A percentile compares a stretch with the other conserved stretches of the same genome.
Evolutionary conservation across 305 asterid species (phyloP).

Genomic region (Lippia alba): DNA sequence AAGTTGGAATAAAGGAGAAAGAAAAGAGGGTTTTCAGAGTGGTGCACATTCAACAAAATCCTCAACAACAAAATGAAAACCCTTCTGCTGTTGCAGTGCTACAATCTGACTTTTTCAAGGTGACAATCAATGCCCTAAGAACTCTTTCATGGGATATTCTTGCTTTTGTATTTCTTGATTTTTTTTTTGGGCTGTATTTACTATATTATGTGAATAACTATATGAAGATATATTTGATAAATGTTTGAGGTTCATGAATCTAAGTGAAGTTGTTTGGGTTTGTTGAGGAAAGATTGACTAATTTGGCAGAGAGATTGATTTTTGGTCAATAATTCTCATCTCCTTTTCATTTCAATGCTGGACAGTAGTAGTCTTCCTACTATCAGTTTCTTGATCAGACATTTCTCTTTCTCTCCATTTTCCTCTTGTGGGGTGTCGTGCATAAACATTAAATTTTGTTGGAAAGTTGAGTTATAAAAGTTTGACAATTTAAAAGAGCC

Average conservation of each 20-base stretch:
- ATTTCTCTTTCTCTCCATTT: too few species aligned
- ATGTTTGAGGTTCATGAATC: slow-evolving; percentile 31
- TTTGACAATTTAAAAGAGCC: neutral
- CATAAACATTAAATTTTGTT: neutral
- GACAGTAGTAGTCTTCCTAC: neutral
- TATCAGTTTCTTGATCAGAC: neutral
- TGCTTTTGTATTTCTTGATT: neutral
- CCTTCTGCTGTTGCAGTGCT: slow-evolving; percentile 38
- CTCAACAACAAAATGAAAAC: slow-evolving; percentile 42
- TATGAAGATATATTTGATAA: neutral
- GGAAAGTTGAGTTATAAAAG: neutral
- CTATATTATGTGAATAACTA: neutral
- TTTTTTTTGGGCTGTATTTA: neutral
- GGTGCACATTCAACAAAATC: slow-evolving; percentile 37
- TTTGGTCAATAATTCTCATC: slow-evolving; percentile 35
- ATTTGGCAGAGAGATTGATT: slow-evolving; percentile 9
- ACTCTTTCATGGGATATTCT: neutral
- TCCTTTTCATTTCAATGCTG: slow-evolving; percentile 24
- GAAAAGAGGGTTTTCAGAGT: slow-evolving; percentile 36
- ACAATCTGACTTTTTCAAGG: slow-evolving; percentile 55
- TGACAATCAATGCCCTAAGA: slow-evolving; percentile 38
- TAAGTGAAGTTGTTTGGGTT: slow-evolving; percentile 28
- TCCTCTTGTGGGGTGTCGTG: neutral
- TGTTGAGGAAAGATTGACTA: slow-evolving; percentile 37
- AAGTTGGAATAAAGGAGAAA: slow-evolving; percentile 35